Evolutionary conservation across 2,329 filamentous ascomycete species (phyloP).

Genomic region (Aspergillus sclerotialis): DNA sequence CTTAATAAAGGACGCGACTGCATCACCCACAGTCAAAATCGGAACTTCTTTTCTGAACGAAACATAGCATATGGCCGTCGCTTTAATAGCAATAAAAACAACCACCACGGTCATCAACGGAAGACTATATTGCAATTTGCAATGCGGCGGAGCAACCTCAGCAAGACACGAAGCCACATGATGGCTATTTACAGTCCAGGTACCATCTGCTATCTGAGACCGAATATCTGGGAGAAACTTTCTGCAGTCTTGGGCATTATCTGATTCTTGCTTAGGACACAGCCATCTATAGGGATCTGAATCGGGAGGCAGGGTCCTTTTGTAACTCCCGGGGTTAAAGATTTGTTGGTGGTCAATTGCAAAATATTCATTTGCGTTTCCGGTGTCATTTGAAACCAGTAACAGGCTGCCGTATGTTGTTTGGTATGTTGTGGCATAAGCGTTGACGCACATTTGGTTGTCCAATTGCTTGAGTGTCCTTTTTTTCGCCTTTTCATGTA

Average conservation of each 20-base stretch:
- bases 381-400: conserved; percentile 2
- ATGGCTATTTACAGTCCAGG: conserved; percentile 2
- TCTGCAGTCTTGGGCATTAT: not conserved
- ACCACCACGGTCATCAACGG: conserved; percentile 13
- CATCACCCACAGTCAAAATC: conserved; percentile 30
- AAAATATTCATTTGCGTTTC: not conserved
- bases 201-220: not conserved
- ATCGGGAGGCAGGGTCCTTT: not conserved
- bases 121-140: conserved; percentile 12
- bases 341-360: not conserved
- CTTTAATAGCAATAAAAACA: conserved; percentile 12
- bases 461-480: conserved; percentile 4
- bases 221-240: not conserved
- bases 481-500: no score
- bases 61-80: conserved; percentile 3
- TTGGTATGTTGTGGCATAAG: conserved; percentile 11
- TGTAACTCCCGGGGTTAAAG: not conserved
- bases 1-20: conserved; percentile 29
- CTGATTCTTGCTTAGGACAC: not conserved
- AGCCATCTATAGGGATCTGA: conserved; percentile 3
- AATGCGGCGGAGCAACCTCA: conserved; percentile 12
- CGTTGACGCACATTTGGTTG: conserved; percentile 7
- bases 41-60: conserved; percentile 8
- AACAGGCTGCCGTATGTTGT: conserved; percentile 9
- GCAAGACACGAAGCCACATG: conserved; percentile 4